Base-by-base conservation (phyloP, 176 grass and related monocot species). In the Oryza officinalis region DNA sequence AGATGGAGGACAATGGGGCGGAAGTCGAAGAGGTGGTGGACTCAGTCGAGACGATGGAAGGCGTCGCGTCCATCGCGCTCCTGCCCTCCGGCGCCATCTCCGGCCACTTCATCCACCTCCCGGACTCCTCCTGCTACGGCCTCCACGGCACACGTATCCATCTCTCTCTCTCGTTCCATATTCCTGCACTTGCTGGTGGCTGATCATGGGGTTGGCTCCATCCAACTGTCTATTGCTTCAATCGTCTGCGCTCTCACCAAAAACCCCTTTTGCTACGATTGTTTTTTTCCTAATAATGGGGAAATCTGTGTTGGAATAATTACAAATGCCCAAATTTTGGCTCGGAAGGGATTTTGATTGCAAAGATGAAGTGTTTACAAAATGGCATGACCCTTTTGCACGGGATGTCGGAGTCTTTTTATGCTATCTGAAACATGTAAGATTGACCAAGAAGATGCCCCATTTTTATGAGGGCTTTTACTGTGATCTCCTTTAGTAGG, bases 31-130 rank as follows among this genome's bases (percentile, higher is more conserved):
- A 82, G 37, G 37, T 38, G 52, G 81, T 54, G 22, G 86, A 86
- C 4, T 69, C 8, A 9, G 80, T 46, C 22, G 81, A 89, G 81
- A 74, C 74, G 25, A 95, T 98, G 93, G 91, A 98, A 78, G 96
- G 96, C n/a, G 85, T 98, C 43, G 91, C 96, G 12, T 98, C 96
- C 82, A 95, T 98, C 72, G 96, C 87, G n/a, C 52, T 98, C 80
- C 87, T 98, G 43, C 91, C 87, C 15, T 86, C 88, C 65, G 96
- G 96, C 26, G 81, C 87, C 46, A 93, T 98, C 81, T 98, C 96
- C 67, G 93, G 96, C 2, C 96, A 98, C 80, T 95, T 98, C 89
- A 95, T 95, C 54, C 82, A 87, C n/a, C 82, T 95, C 25, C 91
- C 91, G 6, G 79, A 88, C n/a, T 92, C 92, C 67, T 65, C 86